These are phyloP conservation scores for Rhododendron mucronatum DNA, from an alignment of 148 eudicot species.

Conservation along the genomic window DNA sequence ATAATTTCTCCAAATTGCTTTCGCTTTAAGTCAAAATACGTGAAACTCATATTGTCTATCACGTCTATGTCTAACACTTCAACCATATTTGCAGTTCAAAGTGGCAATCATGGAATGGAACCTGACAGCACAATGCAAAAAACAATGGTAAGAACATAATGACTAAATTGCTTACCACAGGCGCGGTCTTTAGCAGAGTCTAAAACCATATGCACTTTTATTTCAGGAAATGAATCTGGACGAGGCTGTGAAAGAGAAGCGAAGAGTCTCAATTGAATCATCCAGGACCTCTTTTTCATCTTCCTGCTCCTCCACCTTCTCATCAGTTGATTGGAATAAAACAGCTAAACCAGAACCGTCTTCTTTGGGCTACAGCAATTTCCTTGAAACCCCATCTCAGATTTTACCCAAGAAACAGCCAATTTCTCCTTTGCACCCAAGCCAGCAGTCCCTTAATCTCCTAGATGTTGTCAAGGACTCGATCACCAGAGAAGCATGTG, in stretches of 20 bases:
- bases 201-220: slow-evolving; percentile 7
- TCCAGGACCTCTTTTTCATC: slow-evolving; percentile 61
- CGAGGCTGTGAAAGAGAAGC: slow-evolving; percentile 31
- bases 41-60: background rate
- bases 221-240: slow-evolving; percentile 39
- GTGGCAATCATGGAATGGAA: slow-evolving; percentile 20
- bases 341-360: slow-evolving; percentile 28
- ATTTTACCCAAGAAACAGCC: slow-evolving; percentile 22
- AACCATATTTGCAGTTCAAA: slow-evolving; percentile 32
- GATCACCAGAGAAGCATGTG: slow-evolving; percentile 56
- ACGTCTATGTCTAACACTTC: background rate
- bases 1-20: background rate
- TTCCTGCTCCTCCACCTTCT: slow-evolving; percentile 46
- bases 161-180: background rate
- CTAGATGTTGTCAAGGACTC: slow-evolving; percentile 77
- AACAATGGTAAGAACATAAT: slow-evolving; percentile 31
- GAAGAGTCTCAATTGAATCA: slow-evolving; percentile 40
- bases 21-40: background rate
- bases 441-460: slow-evolving; percentile 34
- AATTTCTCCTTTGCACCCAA: slow-evolving; percentile 16
- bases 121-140: slow-evolving; percentile 18
- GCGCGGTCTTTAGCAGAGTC: background rate
- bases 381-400: slow-evolving; percentile 23
- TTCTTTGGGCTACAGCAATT: slow-evolving; percentile 20
- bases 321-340: slow-evolving; percentile 40